Base-by-base conservation (phyloP, 352 stramenopile species). In the Achlya hypogyna region DNA sequence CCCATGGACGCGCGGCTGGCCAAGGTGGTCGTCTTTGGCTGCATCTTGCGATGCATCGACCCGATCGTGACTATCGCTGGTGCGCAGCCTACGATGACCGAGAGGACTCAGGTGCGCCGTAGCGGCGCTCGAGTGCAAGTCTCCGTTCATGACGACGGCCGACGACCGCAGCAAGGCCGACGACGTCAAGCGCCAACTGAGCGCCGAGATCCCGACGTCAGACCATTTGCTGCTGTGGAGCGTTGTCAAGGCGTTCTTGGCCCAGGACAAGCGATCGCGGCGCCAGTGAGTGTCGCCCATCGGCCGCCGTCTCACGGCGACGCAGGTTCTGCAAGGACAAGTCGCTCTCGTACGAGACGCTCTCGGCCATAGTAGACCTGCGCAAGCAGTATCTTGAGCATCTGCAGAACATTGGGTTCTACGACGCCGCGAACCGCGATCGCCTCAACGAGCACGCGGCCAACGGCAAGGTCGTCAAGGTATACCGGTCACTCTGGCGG, bases 331-430 rank as follows among this genome's bases (percentile, higher is more conserved):
- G 86, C 70, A 79, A 79, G 31, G 78, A 91, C 40, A 71, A 78
- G 31, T 83, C 81, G 0, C 76, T 97, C 0, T 91, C 82, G 38
- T 93, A 79, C 40, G 84, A 97, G 45, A 95, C 89, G 1, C 75
- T 99, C 52, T 82, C 94, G 68, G 93, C 89, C 10, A 98, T 98
- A 66, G 63, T 97, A 42, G 86, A 98, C 40, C 75, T 97, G 45
- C 86, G 88, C 47, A 73, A 82, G 25, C 92, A 98, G 71, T 93
- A 91, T 51, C 65, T 93, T 22, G 75, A 88, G 74, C 84, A 93
- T 47, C 69, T 92, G 3, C 76, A 88, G 38, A 74, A 77, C 12
- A 87, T 92, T 25, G 85, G 85, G 3, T 94, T 94, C 52, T 91
- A 94, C 68, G 81, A 91, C 10, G 20, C 70, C 14, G 47, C 53